Conservation (phyloP, 345 rosid genomes). For the Sisymbrium altissimum region DNA sequence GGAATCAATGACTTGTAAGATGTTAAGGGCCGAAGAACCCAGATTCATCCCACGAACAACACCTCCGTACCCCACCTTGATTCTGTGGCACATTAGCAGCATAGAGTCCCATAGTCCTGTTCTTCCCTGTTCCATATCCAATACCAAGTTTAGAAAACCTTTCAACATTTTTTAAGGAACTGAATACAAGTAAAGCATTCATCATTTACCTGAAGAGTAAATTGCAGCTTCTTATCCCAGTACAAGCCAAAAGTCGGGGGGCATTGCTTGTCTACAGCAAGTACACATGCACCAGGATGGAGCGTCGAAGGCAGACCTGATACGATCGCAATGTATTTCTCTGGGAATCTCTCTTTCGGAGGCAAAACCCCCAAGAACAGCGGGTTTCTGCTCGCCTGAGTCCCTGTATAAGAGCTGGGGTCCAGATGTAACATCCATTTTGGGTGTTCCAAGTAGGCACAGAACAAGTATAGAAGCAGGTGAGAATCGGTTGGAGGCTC, state of each 20-base stretch:
- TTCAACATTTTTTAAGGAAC: not conserved
- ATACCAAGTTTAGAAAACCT: not conserved
- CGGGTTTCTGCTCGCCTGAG: conserved; percentile 84
- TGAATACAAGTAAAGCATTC: not conserved
- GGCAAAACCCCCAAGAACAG: conserved; percentile 78
- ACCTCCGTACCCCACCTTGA: conserved; percentile 75
- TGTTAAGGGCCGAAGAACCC: conserved; percentile 74
- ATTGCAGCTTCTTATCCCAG: conserved; percentile 88
- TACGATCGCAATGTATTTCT: conserved; percentile 74
- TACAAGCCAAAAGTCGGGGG: conserved; percentile 73
- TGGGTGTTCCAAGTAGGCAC: conserved; percentile 93
- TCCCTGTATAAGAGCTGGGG: conserved; percentile 75
- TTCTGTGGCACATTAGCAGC: conserved; percentile 70
- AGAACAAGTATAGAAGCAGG: conserved; percentile 80
- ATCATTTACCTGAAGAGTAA: conserved; percentile 73
- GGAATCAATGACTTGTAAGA: conserved; percentile 67
- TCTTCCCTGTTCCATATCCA: conserved; percentile 62
- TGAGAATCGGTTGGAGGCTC: conserved; percentile 92
- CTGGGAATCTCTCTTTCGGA: conserved; percentile 89
- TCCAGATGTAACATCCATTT: conserved; percentile 98
- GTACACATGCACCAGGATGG: conserved; percentile 86
- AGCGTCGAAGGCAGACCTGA: conserved; percentile 64
- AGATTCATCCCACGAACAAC: conserved; percentile 84
- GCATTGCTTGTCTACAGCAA: conserved; percentile 68
- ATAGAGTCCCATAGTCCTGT: conserved; percentile 89